These are phyloP conservation scores for Striga hermonthica DNA, from an alignment of 305 asterid species.

Conservation along the genomic window DNA sequence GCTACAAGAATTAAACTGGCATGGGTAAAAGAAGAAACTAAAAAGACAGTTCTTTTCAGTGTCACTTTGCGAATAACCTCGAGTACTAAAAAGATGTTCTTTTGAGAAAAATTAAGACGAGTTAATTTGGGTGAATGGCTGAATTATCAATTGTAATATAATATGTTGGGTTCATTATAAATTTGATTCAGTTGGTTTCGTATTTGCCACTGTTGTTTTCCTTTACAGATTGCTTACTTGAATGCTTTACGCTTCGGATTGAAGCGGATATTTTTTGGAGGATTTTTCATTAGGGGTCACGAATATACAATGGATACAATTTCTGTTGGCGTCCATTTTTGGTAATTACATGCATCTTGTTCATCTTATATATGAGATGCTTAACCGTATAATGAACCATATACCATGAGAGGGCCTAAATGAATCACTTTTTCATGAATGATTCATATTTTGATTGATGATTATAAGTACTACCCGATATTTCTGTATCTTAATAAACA, in stretches of 20 bases:
- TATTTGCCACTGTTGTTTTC: conserved; percentile 26
- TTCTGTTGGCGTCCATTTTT: conserved; percentile 83
- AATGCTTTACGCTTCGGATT: conserved; percentile 80
- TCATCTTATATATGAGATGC: background rate
- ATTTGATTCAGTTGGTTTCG: conserved; percentile 9
- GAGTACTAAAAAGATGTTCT: background rate
- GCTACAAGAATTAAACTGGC: conserved; percentile 9
- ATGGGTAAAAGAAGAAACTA: background rate
- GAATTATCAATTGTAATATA: background rate
- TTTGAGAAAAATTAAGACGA: background rate
- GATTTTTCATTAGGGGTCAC: conserved; percentile 84
- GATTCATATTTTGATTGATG: background rate
- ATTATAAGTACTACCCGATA: no score
- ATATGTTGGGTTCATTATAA: conserved; percentile 11
- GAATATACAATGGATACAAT: conserved; percentile 91
- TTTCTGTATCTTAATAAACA: no score
- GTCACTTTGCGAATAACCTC: background rate
- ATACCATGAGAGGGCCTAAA: background rate
- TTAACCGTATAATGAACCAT: background rate
- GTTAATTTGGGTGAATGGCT: background rate
- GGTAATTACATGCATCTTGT: conserved; percentile 42
- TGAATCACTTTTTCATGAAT: background rate
- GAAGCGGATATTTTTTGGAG: conserved; percentile 82
- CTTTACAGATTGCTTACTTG: conserved; percentile 75
- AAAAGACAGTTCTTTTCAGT: background rate